Conservation (phyloP, 345 rosid genomes). For the Populus tremula region DNA sequence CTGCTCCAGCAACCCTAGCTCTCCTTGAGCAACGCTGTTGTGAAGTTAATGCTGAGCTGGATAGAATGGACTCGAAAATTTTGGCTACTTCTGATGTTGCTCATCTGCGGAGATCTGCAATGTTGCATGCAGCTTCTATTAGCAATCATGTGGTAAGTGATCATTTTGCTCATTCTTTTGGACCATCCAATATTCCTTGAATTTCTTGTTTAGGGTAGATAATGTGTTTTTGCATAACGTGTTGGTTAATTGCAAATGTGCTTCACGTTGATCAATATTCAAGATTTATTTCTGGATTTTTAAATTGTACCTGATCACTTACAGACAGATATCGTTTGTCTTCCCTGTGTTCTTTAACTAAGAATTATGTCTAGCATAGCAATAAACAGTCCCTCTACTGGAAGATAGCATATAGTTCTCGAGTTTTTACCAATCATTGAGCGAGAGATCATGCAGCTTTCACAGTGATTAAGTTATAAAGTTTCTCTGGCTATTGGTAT, state of each 20-base stretch:
- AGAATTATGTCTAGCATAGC: not conserved
- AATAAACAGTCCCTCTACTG: not conserved
- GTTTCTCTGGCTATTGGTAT: slow-evolving; percentile 19
- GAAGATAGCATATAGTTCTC: not conserved
- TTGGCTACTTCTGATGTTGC: slow-evolving; percentile 88
- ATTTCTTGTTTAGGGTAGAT: not conserved
- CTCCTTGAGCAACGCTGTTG: slow-evolving; percentile 87
- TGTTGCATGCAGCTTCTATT: slow-evolving; percentile 77
- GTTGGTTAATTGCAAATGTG: not conserved
- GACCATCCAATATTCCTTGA: not conserved
- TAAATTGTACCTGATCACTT: not conserved
- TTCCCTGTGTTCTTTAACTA: not conserved
- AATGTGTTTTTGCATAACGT: not conserved
- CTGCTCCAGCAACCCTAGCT: slow-evolving; percentile 94
- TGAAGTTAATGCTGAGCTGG: slow-evolving; percentile 62
- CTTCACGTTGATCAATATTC: not conserved
- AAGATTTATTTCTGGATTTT: slow-evolving; percentile 3
- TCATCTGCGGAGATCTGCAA: slow-evolving; percentile 80
- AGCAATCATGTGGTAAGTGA: slow-evolving; percentile 81
- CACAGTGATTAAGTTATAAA: slow-evolving; percentile 7
- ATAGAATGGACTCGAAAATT: slow-evolving; percentile 67
- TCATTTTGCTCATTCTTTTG: not conserved
- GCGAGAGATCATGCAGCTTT: not conserved
- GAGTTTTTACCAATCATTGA: not conserved
- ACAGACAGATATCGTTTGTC: not conserved